Conservation (phyloP, 1,139 yeast species). For the Wickerhamomyces sp. region DNA sequence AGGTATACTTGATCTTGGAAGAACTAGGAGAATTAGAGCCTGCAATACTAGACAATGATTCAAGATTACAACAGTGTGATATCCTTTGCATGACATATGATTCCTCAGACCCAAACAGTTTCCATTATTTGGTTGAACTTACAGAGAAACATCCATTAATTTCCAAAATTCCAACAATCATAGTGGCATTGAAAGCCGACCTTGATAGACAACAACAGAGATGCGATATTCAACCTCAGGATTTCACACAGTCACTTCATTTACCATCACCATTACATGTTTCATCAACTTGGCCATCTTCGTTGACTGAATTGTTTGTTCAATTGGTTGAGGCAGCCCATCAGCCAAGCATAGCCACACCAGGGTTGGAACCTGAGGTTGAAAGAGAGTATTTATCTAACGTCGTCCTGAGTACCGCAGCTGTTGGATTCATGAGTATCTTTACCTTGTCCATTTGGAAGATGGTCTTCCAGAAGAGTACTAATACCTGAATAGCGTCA, state of each 20-base stretch:
- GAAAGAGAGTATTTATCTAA: slow-evolving; percentile 39
- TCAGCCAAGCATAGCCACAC: slow-evolving; percentile 72
- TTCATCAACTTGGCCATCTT: slow-evolving; percentile 84
- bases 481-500: not conserved
- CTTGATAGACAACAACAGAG: slow-evolving; percentile 93
- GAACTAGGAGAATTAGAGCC: slow-evolving; percentile 86
- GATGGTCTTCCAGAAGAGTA: slow-evolving; percentile 27
- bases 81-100: slow-evolving; percentile 87
- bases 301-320: slow-evolving; percentile 77
- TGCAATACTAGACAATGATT: slow-evolving; percentile 68
- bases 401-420: slow-evolving; percentile 60
- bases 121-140: slow-evolving; percentile 72
- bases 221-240: slow-evolving; percentile 81
- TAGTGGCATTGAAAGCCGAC: slow-evolving; percentile 92
- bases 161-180: slow-evolving; percentile 73
- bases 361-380: slow-evolving; percentile 70
- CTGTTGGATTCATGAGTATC: slow-evolving; percentile 56
- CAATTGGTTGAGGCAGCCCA: slow-evolving; percentile 89
- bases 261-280: slow-evolving; percentile 79
- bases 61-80: slow-evolving; percentile 81
- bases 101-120: slow-evolving; percentile 93
- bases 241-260: slow-evolving; percentile 52
- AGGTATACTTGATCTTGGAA: slow-evolving; percentile 83
- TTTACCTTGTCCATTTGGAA: slow-evolving; percentile 60
- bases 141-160: slow-evolving; percentile 53